Evolutionary conservation across 106 monocot species (phyloP).

Genomic region (Hemerocallis citrina): DNA sequence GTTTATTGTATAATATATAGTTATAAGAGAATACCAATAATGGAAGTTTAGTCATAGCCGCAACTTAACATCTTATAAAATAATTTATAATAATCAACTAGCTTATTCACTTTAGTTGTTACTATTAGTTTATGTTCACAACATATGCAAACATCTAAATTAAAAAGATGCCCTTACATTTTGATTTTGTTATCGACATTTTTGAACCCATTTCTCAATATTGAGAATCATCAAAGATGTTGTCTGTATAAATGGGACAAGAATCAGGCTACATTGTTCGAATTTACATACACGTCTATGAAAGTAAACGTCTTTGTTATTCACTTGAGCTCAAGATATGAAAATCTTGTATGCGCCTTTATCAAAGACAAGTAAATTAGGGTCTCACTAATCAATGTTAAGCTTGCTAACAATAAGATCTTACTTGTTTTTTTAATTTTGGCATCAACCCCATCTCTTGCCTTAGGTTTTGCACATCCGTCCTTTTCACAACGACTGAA

Average conservation of each 20-base stretch:
- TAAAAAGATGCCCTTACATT: background rate
- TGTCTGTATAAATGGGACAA: background rate
- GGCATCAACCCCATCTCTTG: conserved; percentile 42
- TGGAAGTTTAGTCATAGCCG: background rate
- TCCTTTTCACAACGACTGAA: conserved; percentile 45
- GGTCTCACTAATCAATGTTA: background rate
- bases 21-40: background rate
- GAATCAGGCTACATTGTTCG: background rate
- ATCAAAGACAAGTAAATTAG: background rate
- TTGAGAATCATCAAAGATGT: background rate
- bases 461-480: conserved; percentile 39
- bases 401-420: conserved; percentile 1
- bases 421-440: conserved; percentile 80
- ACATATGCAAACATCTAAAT: background rate
- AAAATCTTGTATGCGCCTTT: background rate
- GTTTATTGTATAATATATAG: background rate
- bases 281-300: background rate
- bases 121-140: background rate
- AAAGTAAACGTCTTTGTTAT: background rate
- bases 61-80: background rate
- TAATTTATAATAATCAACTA: background rate
- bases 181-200: background rate
- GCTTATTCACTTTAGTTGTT: background rate
- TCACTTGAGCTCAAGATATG: background rate
- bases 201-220: background rate